Evolutionary conservation across 2,329 filamentous ascomycete species (phyloP), one percentile per base, ranked within the genome.

Genomic region (Venturia pyrina): DNA sequence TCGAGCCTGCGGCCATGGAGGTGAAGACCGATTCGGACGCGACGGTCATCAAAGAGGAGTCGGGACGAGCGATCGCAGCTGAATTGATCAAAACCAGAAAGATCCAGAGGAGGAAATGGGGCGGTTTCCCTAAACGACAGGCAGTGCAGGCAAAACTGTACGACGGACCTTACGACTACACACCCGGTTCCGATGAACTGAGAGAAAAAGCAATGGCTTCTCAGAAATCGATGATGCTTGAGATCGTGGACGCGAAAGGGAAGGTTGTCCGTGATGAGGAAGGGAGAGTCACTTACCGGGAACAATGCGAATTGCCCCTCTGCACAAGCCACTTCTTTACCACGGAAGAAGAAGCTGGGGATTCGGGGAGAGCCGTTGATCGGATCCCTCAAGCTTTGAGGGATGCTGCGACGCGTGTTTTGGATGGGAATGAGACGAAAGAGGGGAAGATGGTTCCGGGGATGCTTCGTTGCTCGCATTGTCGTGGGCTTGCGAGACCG

Each of bases 111-210:
- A 69, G 70, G 1, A 74, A 77, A 2, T 75, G 79, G 69, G 78
- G 79, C 19, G 72, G 73, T 15, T 69, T 81, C 24, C 80, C 80
- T 1, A 73, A 78, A 10, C 70, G 71, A 6, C 80, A 82, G 69
- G 78, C 76, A 10, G 75, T 81, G 0, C 79, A 81, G 70, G 80
- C 80, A 1, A 73, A 73, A 0, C 71, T 72, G 1, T 81, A 82
- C 65, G 40, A 50, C 7, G 79, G 79, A 0, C 78, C 78, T 1
- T 78, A 72, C 46, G 71, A 75, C 65, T 40, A 56, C 2, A 67
- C 68, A 57, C 24, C 72, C 48, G 70, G 75, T 66, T 71, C 72
- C 6, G 66, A 70, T 4, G 65, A 69, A 56, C 67, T 75, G 43
- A 69, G 72, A 59, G 65, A 70, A 21, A 69, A 75, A 65, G 74